Percentiles rank a stretch among this genome's conserved stretches.
Evolutionary conservation across 495 filamentous ascomycete genomes (phyloP).

Genomic region (Hyaloscypha finlandica): DNA sequence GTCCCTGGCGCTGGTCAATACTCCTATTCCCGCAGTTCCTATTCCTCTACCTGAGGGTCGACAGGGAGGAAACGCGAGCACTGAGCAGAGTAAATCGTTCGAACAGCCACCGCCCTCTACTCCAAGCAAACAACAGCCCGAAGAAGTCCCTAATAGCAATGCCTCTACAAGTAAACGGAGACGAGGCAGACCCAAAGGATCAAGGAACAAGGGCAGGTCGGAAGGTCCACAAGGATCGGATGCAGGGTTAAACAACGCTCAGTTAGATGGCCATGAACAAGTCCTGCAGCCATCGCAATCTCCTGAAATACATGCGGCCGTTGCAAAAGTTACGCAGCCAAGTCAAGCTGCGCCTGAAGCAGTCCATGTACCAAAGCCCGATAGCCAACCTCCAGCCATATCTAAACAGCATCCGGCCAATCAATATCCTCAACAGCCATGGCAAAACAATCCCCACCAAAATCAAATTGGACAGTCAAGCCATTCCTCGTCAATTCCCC

Average conservation of each 20-base stretch:
- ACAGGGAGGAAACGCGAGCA: conserved; percentile 15
- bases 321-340: conserved; percentile 9
- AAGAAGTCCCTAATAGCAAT: conserved; percentile 11
- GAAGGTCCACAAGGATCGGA: conserved; percentile 18
- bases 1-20: conserved; percentile 28
- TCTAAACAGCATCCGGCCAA: conserved; percentile 17
- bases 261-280: conserved; percentile 14
- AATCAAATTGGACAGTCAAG: background rate
- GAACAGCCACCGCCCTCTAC: conserved; percentile 15
- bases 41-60: conserved; percentile 18
- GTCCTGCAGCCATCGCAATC: conserved; percentile 8
- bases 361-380: conserved; percentile 1
- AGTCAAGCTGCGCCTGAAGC: conserved; percentile 3
- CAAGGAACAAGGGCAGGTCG: conserved; percentile 30
- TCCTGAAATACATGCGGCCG: conserved; percentile 8
- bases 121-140: conserved; percentile 13
- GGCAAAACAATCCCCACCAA: conserved; percentile 21
- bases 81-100: conserved; percentile 14
- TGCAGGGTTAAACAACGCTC: background rate
- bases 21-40: conserved; percentile 11
- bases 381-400: conserved; percentile 10
- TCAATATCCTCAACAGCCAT: conserved; percentile 23
- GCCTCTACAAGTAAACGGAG: conserved; percentile 27
- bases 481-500: conserved; percentile 1
- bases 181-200: conserved; percentile 33